phyloP scores from a whole-genome alignment of 345 rosid genomes.

The Moricandia moricandioides region DNA sequence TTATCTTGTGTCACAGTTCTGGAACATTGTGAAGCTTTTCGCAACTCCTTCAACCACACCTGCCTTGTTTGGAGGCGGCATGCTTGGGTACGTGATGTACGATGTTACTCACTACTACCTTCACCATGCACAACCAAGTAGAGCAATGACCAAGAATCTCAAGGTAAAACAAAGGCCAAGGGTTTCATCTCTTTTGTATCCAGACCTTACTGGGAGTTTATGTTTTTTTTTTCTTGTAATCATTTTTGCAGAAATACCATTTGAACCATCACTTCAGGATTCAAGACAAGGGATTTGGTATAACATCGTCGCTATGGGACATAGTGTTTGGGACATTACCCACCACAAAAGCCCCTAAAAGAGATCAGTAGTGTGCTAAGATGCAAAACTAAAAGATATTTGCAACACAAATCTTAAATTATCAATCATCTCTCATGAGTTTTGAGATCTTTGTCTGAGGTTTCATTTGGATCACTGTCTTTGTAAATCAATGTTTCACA shows the following conservation, averaged over 20 bases:
- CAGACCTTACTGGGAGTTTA: background rate
- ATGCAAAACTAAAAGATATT: background rate
- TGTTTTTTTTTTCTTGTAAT: background rate
- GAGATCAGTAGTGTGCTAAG: conserved; percentile 12
- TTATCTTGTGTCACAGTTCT: conserved; percentile 52
- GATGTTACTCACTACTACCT: conserved; percentile 91
- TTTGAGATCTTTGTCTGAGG: conserved; percentile 27
- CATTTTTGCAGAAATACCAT: conserved; percentile 73
- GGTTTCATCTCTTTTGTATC: background rate
- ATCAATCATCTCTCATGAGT: conserved; percentile 14
- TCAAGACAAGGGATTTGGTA: conserved; percentile 85
- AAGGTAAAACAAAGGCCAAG: conserved; percentile 51
- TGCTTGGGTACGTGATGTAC: conserved; percentile 84
- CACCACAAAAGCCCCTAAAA: conserved; percentile 39
- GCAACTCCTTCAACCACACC: conserved; percentile 78
- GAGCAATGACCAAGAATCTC: conserved; percentile 52
- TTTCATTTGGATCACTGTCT: conserved; percentile 29
- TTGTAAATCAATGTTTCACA: conserved; percentile 26
- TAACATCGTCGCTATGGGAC: conserved; percentile 92
- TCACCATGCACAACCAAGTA: conserved; percentile 90
- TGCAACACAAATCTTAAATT: conserved; percentile 3
- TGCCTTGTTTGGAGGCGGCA: conserved; percentile 82
- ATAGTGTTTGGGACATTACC: conserved; percentile 83
- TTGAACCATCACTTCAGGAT: conserved; percentile 91
- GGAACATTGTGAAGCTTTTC: conserved; percentile 56